Evolutionary conservation across 2,329 filamentous ascomycete species (phyloP).

Genomic region (Alternaria sp.): DNA sequence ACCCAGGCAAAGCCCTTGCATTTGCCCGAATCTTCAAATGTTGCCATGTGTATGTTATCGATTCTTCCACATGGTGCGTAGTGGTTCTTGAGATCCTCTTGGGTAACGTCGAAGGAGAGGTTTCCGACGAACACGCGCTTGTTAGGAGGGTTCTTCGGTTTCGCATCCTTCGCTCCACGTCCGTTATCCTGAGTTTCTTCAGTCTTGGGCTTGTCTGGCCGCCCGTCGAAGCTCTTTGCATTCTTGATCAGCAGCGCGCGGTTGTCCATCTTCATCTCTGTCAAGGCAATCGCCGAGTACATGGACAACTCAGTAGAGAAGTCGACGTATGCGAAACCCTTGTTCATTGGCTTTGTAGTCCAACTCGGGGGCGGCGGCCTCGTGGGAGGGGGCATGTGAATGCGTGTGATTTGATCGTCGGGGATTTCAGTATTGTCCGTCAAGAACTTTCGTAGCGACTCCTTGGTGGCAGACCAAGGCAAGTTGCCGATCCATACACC

Average conservation of each 20-base stretch:
- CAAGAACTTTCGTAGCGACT: slow-evolving; percentile 81
- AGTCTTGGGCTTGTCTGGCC: slow-evolving; percentile 70
- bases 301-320: slow-evolving; percentile 73
- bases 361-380: slow-evolving; percentile 44
- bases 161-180: slow-evolving; percentile 39
- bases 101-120: slow-evolving; percentile 60
- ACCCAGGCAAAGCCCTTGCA: slow-evolving; percentile 99
- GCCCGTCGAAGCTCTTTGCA: slow-evolving; percentile 86
- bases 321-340: slow-evolving; percentile 96
- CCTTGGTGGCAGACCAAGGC: slow-evolving; percentile 78
- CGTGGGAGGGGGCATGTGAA: slow-evolving; percentile 74
- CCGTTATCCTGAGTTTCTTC: slow-evolving; percentile 30
- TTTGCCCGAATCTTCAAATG: slow-evolving; percentile 95
- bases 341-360: slow-evolving; percentile 70
- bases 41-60: slow-evolving; percentile 84
- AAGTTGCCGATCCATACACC: slow-evolving; percentile 97
- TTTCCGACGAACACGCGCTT: slow-evolving; percentile 83
- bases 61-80: slow-evolving; percentile 86
- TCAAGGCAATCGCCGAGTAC: slow-evolving; percentile 79
- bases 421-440: slow-evolving; percentile 65
- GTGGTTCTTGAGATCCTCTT: slow-evolving; percentile 79
- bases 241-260: slow-evolving; percentile 93
- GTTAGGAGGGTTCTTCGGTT: slow-evolving; percentile 66
- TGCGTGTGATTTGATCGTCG: slow-evolving; percentile 76
- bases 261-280: slow-evolving; percentile 79